phyloP scores from a whole-genome alignment of 768 basidiomycete species.

The Phallus indusiatus region DNA sequence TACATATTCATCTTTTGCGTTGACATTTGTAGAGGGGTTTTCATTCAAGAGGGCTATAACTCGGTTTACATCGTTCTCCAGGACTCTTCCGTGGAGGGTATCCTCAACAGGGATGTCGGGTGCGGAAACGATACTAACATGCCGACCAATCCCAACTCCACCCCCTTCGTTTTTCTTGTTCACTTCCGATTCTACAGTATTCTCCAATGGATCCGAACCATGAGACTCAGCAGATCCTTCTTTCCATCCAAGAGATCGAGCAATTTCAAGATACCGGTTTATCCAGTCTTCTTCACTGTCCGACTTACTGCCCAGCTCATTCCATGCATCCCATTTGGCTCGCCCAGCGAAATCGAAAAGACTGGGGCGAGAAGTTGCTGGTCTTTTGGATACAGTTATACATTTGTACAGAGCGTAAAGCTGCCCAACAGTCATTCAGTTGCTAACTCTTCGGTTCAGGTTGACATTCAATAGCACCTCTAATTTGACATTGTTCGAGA shows the following conservation, averaged over 20 bases:
- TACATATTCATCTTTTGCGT: slow-evolving; percentile 68
- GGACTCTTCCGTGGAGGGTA: slow-evolving; percentile 52
- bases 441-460: slow-evolving; percentile 11
- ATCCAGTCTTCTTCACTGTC: slow-evolving; percentile 34
- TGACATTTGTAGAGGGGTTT: slow-evolving; percentile 37
- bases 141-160: slow-evolving; percentile 10
- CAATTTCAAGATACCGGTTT: slow-evolving; percentile 58
- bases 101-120: slow-evolving; percentile 30
- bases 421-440: slow-evolving; percentile 31
- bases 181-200: slow-evolving; percentile 11
- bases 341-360: slow-evolving; percentile 72
- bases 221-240: slow-evolving; percentile 15
- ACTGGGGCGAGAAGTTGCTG: slow-evolving; percentile 53
- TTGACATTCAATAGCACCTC: slow-evolving; percentile 40
- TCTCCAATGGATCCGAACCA: slow-evolving; percentile 12
- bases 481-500: slow-evolving; percentile 57
- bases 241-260: slow-evolving; percentile 59
- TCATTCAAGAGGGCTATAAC: slow-evolving; percentile 36
- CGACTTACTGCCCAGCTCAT: slow-evolving; percentile 31
- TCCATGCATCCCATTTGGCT: slow-evolving; percentile 88
- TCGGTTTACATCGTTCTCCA: slow-evolving; percentile 41
- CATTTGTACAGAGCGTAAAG: slow-evolving; percentile 82
- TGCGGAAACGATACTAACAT: slow-evolving; percentile 50
- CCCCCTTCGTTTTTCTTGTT: slow-evolving; percentile 42
- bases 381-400: slow-evolving; percentile 47